Conservation (phyloP, 2,329 filamentous ascomycete species). For the Ophiostoma australiae region DNA sequence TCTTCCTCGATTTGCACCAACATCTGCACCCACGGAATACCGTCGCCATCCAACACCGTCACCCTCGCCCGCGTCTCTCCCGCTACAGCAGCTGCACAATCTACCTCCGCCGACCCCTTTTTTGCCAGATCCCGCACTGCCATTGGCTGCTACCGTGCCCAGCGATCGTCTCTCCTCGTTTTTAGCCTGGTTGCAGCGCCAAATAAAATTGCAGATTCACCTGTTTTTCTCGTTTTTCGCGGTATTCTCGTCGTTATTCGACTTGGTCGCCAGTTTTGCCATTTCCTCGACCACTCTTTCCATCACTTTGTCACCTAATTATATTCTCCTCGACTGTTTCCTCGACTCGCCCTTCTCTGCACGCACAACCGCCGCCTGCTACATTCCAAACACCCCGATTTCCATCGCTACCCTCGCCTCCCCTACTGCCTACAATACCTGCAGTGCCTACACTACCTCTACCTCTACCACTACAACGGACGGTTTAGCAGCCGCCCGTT, state of each 20-base stretch:
- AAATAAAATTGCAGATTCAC: conserved; percentile 23
- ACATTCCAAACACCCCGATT: neutral
- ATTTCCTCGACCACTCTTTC: neutral
- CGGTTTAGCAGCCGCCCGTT: conserved; percentile 45
- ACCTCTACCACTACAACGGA: conserved; percentile 30
- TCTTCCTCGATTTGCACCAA: neutral
- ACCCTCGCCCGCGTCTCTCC: neutral
- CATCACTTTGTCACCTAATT: neutral
- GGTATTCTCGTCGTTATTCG: neutral
- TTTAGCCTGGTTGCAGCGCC: conserved; percentile 23
- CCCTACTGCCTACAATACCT: neutral
- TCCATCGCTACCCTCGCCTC: neutral
- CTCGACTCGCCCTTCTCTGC: neutral
- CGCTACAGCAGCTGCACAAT: neutral
- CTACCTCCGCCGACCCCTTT: neutral
- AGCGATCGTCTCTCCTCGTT: conserved; percentile 16
- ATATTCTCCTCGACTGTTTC: neutral
- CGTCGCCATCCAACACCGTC: neutral
- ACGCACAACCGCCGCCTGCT: neutral
- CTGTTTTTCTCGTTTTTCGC: conserved; percentile 10
- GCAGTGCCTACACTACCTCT: neutral
- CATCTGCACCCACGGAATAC: neutral
- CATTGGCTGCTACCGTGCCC: conserved; percentile 25
- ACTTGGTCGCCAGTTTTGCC: neutral
- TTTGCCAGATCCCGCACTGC: neutral